A percentile compares a stretch with the other conserved stretches of the same genome.
Conservation (phyloP, 257 asterid species). For the Scutellaria baicalensis region DNA sequence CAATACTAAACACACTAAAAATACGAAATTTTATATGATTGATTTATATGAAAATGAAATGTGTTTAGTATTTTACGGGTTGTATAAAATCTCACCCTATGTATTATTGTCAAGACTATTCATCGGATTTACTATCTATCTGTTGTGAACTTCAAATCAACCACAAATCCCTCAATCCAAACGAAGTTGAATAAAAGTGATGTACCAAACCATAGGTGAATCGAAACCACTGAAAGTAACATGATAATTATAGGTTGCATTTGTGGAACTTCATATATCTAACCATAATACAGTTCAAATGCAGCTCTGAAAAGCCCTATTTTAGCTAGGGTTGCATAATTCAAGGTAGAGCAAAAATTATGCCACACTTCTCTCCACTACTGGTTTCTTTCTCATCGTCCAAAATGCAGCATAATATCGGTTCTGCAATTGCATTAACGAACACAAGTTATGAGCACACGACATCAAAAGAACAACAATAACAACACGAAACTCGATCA, state of each 20-base stretch:
- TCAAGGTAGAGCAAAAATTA: neutral
- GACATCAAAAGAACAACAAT: neutral
- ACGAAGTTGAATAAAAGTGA: no score
- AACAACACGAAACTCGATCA: neutral
- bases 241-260: neutral
- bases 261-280: neutral
- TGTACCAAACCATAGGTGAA: no score
- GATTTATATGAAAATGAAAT: no score
- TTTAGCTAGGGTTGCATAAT: neutral
- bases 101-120: no score
- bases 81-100: no score
- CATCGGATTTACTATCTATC: no score
- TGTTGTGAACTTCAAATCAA: neutral
- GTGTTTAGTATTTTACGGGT: no score
- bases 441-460: neutral
- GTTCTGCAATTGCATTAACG: conserved; percentile 37
- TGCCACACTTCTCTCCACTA: neutral
- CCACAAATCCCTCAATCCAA: neutral
- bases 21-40: no score
- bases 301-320: neutral
- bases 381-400: conserved; percentile 70
- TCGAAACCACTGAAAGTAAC: neutral
- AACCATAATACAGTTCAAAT: neutral
- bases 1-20: no score
- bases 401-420: conserved; percentile 83